phyloP scores from a whole-genome alignment of 495 filamentous ascomycete species.

The Penicillium angulare region DNA sequence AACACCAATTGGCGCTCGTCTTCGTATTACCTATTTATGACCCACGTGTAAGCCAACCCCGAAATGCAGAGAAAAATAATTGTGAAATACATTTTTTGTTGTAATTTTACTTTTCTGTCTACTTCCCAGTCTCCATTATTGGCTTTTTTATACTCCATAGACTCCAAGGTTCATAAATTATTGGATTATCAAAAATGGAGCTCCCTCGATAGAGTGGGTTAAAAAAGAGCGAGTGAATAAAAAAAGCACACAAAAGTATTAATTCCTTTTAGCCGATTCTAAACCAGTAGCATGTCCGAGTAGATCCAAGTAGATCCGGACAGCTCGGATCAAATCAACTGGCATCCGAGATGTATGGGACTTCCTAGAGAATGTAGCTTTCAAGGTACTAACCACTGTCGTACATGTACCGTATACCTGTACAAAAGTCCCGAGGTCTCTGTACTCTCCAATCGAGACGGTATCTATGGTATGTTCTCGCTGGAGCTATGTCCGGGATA shows the following conservation, averaged over 20 bases:
- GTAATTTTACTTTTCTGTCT: no score
- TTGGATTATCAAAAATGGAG: not conserved
- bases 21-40: conserved; percentile 7
- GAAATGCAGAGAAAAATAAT: no score
- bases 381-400: not conserved
- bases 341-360: not conserved
- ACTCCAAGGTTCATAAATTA: not conserved
- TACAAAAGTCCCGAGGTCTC: no score
- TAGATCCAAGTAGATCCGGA: conserved; percentile 5
- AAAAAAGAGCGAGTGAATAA: no score
- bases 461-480: no score
- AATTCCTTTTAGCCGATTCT: not conserved
- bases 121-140: no score
- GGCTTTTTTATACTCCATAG: no score
- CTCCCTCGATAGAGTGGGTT: not conserved
- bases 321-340: not conserved
- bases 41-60: not conserved
- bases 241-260: not conserved
- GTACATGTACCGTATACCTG: not conserved
- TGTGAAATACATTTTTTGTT: not conserved
- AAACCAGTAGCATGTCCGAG: not conserved
- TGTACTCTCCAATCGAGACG: no score
- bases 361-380: not conserved
- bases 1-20: not conserved
- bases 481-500: no score